These are phyloP conservation scores for Aurantiochytrium sp. DNA, from an alignment of 108 stramenopile genomes.

Conservation along the genomic window DNA sequence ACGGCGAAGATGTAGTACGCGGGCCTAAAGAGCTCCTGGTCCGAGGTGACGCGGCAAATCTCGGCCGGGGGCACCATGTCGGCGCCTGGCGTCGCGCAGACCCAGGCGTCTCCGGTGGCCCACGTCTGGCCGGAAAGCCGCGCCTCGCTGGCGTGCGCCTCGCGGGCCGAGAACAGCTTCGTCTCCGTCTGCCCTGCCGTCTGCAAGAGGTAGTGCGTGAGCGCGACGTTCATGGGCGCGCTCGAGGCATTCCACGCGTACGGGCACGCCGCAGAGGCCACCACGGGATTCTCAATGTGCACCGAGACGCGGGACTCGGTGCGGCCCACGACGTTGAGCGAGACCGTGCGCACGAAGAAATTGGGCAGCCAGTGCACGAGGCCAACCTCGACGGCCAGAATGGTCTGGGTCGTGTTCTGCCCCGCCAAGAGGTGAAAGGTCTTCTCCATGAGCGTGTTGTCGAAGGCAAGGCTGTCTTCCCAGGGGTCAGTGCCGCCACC, in stretches of 20 bases:
- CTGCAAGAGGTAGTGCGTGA: neutral
- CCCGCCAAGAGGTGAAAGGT: neutral
- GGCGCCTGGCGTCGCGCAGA: neutral
- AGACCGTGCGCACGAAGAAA: neutral
- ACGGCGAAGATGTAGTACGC: neutral
- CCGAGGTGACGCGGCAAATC: neutral
- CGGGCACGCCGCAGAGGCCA: neutral
- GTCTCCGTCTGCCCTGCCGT: neutral
- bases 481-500: neutral
- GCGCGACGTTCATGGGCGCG: neutral
- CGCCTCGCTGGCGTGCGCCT: neutral
- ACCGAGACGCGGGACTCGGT: neutral
- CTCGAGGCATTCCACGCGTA: neutral
- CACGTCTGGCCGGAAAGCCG: neutral
- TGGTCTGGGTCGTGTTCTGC: neutral
- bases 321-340: neutral
- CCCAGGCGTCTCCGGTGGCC: neutral
- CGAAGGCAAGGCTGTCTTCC: neutral
- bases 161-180: neutral
- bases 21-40: neutral
- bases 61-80: neutral
- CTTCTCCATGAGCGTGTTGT: neutral
- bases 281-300: neutral
- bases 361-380: neutral
- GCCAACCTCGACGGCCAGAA: neutral